Percentiles rank a stretch among this genome's conserved stretches.
Conservation (phyloP, 2,329 filamentous ascomycete species). For the Phyllosticta citriasiana region DNA sequence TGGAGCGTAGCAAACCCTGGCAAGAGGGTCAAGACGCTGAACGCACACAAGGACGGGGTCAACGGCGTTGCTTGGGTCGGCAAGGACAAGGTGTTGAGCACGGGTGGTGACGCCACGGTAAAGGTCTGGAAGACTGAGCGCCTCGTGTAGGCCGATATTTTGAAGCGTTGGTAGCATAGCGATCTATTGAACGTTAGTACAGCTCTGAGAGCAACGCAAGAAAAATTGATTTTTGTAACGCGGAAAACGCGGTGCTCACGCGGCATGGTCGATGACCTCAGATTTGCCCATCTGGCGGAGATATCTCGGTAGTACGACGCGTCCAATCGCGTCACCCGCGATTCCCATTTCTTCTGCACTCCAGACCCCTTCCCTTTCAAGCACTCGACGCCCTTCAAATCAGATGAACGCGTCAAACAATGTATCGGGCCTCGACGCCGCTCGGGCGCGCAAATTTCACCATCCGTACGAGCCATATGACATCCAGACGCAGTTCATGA, state of each 20-base stretch:
- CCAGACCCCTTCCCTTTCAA: background rate
- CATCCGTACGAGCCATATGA: conserved; percentile 83
- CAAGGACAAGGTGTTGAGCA: conserved; percentile 58
- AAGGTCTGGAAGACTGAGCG: conserved; percentile 73
- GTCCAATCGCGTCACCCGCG: background rate
- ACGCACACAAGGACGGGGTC: conserved; percentile 94
- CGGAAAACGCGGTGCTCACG: no score
- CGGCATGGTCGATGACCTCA: no score
- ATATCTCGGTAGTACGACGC: background rate
- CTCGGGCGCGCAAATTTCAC: conserved; percentile 54
- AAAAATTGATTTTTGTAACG: no score
- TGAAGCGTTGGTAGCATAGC: background rate
- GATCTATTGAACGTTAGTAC: background rate
- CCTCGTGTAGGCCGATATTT: conserved; percentile 20
- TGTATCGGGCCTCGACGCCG: background rate
- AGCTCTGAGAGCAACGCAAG: no score
- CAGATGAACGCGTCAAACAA: background rate
- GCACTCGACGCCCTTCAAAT: background rate
- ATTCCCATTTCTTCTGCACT: background rate
- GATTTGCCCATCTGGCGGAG: background rate
- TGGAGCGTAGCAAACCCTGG: conserved; percentile 83
- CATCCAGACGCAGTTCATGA: conserved; percentile 85
- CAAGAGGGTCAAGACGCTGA: conserved; percentile 70
- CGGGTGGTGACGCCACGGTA: conserved; percentile 78
- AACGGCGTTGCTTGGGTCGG: conserved; percentile 73